Evolutionary conservation across 352 stramenopile genomes (phyloP), one percentile per base, ranked within the genome.

Genomic region (Phytopythium kandeliae): DNA sequence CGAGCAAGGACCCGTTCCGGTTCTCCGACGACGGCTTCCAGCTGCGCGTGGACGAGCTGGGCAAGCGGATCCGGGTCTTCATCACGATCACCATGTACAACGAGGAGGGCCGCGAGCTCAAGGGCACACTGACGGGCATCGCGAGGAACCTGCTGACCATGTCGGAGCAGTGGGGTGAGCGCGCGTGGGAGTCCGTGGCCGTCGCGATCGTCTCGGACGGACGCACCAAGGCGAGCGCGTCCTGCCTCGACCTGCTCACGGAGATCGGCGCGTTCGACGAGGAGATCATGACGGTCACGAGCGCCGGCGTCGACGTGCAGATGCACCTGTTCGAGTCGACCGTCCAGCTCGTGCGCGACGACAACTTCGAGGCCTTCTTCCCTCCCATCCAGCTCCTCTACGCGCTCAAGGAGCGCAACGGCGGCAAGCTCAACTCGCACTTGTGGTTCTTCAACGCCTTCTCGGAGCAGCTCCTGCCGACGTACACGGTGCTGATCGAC

Each of bases 1-100:
- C 67, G 16, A 78, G 62, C 4, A 71, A 69, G 44, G 60, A 78
- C 35, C 71, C 71, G 7, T 66, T 69, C 44, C 61, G 63, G 15
- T 94, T 92, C 36, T 90, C 84, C 6, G 86, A 86, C 54, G 43
- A 70, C 12, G 81, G 84, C 16, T 89, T 91, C 58, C 78, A 78
- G 12, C 52, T 94, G 9, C 84, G 81, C 3, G 90, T 74, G 37
- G 80, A 91, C 41, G 79, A 92, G 62, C 78, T 82, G 38, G 57
- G 75, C 6, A 75, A 81, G 22, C 76, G 79, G 0, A 81, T 79
- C 4, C 58, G 72, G n/a, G 60, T 92, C 7, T 85, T 95, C 75
- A 79, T 94, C 28, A 87, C 78, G 47, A 89, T 94, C 59, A 94
- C 80, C 25, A 89, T 92, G 66, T 94, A 86, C 64, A 94, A 94